Conservation (phyloP, 1,284 basidiomycete species). For the Cutaneotrichosporon cavernicola region DNA sequence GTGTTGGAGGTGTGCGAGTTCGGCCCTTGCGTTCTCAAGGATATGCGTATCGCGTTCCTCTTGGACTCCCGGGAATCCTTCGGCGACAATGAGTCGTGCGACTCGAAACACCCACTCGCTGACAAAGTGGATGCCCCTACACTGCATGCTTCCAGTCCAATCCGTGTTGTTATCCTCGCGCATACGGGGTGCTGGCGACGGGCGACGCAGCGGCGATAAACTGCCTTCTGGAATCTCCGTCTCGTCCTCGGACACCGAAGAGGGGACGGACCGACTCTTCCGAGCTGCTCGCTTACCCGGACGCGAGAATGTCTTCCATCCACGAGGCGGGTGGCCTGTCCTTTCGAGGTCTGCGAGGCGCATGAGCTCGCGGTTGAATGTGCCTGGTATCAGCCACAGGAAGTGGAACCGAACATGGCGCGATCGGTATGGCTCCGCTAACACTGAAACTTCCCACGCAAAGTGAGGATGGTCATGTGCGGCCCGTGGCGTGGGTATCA, state of each 20-base stretch:
- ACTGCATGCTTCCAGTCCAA: constrained; percentile 3
- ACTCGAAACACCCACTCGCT: constrained; percentile 6
- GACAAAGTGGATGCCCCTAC: not conserved
- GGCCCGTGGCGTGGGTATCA: not conserved
- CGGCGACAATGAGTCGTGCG: not conserved
- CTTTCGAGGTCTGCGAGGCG: constrained; percentile 3
- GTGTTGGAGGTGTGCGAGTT: not conserved
- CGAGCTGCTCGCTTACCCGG: not conserved
- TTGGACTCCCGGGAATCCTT: not conserved
- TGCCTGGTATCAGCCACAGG: not conserved
- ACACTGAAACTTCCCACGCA: not conserved
- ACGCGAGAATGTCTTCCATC: constrained; percentile 1
- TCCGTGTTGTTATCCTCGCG: not conserved
- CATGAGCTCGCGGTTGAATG: constrained; percentile 6
- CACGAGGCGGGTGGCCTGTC: not conserved
- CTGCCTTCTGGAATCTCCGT: not conserved
- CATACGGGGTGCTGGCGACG: not conserved
- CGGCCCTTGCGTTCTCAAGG: not conserved
- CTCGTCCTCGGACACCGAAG: not conserved
- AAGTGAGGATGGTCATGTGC: not conserved
- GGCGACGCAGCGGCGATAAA: not conserved
- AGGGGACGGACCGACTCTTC: not conserved
- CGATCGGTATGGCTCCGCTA: not conserved
- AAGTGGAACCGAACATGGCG: not conserved
- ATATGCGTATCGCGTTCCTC: not conserved